phyloP scores from a whole-genome alignment of 2,329 filamentous ascomycete species.

The Beauveria asiatica region DNA sequence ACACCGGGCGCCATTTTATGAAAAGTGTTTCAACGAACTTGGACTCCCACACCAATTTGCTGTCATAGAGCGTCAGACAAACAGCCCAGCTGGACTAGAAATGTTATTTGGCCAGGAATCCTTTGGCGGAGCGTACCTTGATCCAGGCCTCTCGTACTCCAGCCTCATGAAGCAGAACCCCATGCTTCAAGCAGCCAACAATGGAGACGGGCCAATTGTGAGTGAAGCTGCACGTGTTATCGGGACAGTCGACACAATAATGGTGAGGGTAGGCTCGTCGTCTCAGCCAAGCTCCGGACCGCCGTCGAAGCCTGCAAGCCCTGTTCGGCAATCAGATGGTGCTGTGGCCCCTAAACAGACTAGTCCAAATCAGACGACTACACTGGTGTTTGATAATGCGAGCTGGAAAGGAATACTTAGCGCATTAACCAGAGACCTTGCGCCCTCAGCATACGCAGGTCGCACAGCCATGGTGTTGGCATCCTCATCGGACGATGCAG shows the following conservation, averaged over 20 bases:
- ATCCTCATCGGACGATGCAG: conserved; percentile 64
- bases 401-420: conserved; percentile 80
- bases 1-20: conserved; percentile 76
- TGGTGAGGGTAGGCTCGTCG: conserved; percentile 39
- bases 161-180: conserved; percentile 49
- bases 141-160: conserved; percentile 57
- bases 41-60: conserved; percentile 78
- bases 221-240: conserved; percentile 72
- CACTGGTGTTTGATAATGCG: conserved; percentile 70
- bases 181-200: conserved; percentile 43
- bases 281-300: conserved; percentile 37
- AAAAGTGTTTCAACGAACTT: conserved; percentile 73
- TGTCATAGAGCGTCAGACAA: conserved; percentile 62
- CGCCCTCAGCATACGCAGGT: conserved; percentile 71
- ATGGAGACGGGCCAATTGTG: conserved; percentile 46
- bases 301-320: conserved; percentile 40
- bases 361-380: conserved; percentile 34
- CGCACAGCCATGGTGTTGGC: conserved; percentile 70
- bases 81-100: conserved; percentile 58
- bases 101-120: conserved; percentile 61
- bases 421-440: conserved; percentile 71
- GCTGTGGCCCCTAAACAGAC: conserved; percentile 24
- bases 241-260: conserved; percentile 74
- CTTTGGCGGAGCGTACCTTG: conserved; percentile 77
- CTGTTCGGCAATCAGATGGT: conserved; percentile 28